Evolutionary conservation across 208 protist species (phyloP), one percentile per base, ranked within the genome.

Genomic region (Leptomonas pyrrhocoris): DNA sequence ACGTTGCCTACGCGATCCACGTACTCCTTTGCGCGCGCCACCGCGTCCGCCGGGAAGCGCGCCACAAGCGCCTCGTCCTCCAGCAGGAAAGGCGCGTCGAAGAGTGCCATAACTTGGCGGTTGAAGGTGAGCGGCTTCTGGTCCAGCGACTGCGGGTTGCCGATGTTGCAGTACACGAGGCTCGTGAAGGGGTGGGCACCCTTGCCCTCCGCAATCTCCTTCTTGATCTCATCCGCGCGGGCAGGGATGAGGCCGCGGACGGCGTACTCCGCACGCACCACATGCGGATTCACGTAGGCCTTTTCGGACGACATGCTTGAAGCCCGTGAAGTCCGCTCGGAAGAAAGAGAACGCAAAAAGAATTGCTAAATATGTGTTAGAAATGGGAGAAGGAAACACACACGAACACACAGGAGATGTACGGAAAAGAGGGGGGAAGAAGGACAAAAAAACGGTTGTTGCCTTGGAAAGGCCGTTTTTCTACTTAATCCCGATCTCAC

Each of bases 161-260:
- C 99, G 80, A 99, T 99, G 87, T 99, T 99, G 86, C 98, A 99
- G 73, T 93, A 95, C 54, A 99, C 85, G 19, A 99, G 79, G 43
- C 94, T 73, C 27, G 82, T 3, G 74, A 97, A 97, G 9, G 81
- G 66, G 65, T 93, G 82, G 18, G 66, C 74, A 15, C 38, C 61
- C 54, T 54, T 72, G 57, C 80, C 86, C 12, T 53, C 63, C 11
- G 79, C 76, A 31, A 97, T 74, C 56, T 89, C 73, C 27, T 77
- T 36, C 62, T 94, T 79, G 69, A 97, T 94, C 70, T 89, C 81
- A 46, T 90, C 77, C 30, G 92, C 92, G 30, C 83, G 82, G 45
- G 83, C 75, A 1, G 92, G 88, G 67, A 98, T 93, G 40, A 91
- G 74, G 34, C 93, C 94, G 36, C 94, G 81, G 55, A 98, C 94